Evolutionary conservation across 2,329 filamentous ascomycete genomes (phyloP).

Genomic region (Ophiostoma sp.): DNA sequence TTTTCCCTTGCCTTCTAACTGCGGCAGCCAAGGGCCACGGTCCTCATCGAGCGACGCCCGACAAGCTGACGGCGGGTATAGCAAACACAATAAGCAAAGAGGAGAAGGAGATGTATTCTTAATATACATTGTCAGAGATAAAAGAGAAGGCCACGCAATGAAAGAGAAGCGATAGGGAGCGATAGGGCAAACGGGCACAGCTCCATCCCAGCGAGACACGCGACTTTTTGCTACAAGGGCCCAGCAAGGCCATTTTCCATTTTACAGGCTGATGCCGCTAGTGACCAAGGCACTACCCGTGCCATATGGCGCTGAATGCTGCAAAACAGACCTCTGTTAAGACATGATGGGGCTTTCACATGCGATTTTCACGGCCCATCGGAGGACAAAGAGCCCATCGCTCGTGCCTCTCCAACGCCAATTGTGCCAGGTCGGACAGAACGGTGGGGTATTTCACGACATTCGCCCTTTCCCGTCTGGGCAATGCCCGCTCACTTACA

Average conservation of each 20-base stretch:
- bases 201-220: no score
- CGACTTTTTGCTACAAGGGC: neutral
- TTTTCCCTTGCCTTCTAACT: neutral
- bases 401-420: neutral
- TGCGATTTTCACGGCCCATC: neutral
- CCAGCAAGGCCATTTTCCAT: neutral
- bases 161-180: neutral
- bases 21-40: neutral
- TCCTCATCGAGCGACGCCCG: neutral
- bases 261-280: neutral
- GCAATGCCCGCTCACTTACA: conserved; percentile 20
- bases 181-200: neutral
- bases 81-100: neutral
- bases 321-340: neutral
- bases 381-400: neutral
- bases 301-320: neutral
- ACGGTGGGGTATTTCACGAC: conserved; percentile 12
- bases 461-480: conserved; percentile 17
- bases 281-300: conserved; percentile 4
- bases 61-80: neutral
- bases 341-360: conserved; percentile 6
- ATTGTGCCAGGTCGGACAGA: neutral
- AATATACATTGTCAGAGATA: neutral
- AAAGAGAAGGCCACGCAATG: neutral
- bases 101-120: neutral